Evolutionary conservation across 1,284 basidiomycete genomes (phyloP).

Genomic region (Chondrostereum purpureum): DNA sequence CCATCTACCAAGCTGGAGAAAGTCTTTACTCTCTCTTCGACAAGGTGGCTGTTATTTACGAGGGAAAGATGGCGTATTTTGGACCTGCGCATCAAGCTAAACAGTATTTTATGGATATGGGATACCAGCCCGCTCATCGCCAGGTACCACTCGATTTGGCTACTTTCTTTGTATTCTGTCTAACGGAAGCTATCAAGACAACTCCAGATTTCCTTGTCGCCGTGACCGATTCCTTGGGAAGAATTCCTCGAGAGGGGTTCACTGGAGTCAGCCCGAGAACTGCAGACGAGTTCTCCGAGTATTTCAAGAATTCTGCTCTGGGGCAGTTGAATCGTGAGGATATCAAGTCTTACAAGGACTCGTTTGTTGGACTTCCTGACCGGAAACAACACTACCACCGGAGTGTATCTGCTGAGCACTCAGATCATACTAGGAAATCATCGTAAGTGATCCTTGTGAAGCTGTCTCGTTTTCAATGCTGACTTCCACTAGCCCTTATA

Average conservation of each 20-base stretch:
- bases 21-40: conserved; percentile 8
- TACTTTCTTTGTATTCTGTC: too few species aligned
- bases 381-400: conserved; percentile 35
- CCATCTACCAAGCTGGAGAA: conserved; percentile 13
- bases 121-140: conserved; percentile 43
- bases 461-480: background rate
- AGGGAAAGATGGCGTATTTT: conserved; percentile 72
- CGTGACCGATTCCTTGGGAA: conserved; percentile 53
- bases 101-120: conserved; percentile 64
- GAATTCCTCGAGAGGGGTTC: conserved; percentile 39
- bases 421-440: conserved; percentile 29
- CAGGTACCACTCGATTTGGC: conserved; percentile 31
- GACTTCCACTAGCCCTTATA: conserved; percentile 33
- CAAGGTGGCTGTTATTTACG: conserved; percentile 39
- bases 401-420: conserved; percentile 47
- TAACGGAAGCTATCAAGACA: too few species aligned
- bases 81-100: conserved; percentile 55
- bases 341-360: conserved; percentile 34
- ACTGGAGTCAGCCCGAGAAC: conserved; percentile 48
- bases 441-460: conserved; percentile 14
- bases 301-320: conserved; percentile 37
- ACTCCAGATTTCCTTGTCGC: conserved; percentile 53
- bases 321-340: conserved; percentile 36
- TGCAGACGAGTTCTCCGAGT: conserved; percentile 52
- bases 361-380: conserved; percentile 33